Base-by-base conservation (phyloP, 108 stramenopile genomes). In the Skeletonema menzelii region DNA sequence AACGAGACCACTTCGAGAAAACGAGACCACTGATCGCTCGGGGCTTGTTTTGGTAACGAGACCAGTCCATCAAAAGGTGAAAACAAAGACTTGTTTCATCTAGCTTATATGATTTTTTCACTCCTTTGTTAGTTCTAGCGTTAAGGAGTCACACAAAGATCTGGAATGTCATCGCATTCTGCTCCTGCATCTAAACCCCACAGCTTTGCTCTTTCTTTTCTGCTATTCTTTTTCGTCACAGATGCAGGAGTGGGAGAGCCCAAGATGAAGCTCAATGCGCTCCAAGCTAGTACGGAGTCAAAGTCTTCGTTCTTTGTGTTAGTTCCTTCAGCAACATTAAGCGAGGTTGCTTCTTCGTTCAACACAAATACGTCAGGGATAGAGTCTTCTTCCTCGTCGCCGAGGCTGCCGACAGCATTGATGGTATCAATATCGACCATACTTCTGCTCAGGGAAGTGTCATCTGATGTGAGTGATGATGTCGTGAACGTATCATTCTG, bases 141-240 rank as follows among this genome's bases (percentile, higher is more conserved):
- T n/a, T n/a, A n/a, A n/a, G n/a, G n/a, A n/a, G n/a, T n/a, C n/a
- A n/a, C n/a, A n/a, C n/a, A 0, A 20, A 49, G 47, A 49, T 49
- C 19, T 7, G 49, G 49, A 53, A 53, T 53, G 49, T 53, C 49
- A 5, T 53, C 49, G 49, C 49, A 5, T 24, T 53, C 49, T 15
- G 40, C 8, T 81, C 71, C 14, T 90, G 87, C 71, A 88, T 88
- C 34, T 69, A 67, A 17, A 11, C 4, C 56, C 67, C 67, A 68
- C 14, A 58, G 56, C 14, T 68, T 68, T 27, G 22, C 67, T 5
- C 15, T 49, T 30, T 37, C 14, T 22, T 22, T 34, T 35, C 34
- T 67, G 22, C 49, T 67, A n/a, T 56, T 34, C 32, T 68, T 68
- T 27, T 28, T 68, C 20, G 56, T n/a, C 6, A 68, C 67, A 28